phyloP scores from a whole-genome alignment of 78 protist species.

The Guillardia theta region DNA sequence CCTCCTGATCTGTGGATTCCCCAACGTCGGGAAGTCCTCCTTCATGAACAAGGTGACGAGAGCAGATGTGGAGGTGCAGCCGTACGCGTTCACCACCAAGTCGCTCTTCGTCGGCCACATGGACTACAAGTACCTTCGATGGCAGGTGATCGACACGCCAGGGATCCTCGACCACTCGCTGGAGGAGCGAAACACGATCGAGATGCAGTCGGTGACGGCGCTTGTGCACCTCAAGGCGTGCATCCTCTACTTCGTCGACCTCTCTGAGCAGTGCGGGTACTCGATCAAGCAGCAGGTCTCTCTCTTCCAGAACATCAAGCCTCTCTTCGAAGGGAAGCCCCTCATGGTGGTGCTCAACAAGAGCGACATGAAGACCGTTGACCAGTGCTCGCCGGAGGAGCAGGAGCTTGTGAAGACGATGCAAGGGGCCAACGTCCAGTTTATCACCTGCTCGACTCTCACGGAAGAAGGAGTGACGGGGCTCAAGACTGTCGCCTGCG shows the following conservation, averaged over 20 bases:
- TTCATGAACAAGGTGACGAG: constrained; percentile 95
- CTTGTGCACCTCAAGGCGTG: constrained; percentile 95
- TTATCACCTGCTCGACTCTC: not conserved
- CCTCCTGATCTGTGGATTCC: constrained; percentile 82
- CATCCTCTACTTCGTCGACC: constrained; percentile 92
- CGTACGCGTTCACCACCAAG: constrained; percentile 99
- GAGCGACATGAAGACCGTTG: constrained; percentile 73
- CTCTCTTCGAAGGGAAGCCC: constrained; percentile 97
- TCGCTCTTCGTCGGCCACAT: constrained; percentile 98
- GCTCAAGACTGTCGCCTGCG: constrained; percentile 80
- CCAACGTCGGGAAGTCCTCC: constrained; percentile 98
- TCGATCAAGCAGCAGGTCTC: constrained; percentile 86
- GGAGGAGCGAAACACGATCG: constrained; percentile 98
- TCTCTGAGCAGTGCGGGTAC: constrained; percentile 94
- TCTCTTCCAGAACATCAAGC: constrained; percentile 89
- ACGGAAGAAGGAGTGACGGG: constrained; percentile 22
- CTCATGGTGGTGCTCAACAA: constrained; percentile 91
- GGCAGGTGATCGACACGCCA: constrained; percentile 99
- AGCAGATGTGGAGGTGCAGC: constrained; percentile 99
- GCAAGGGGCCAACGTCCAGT: not conserved
- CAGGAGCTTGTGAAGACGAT: constrained; percentile 43
- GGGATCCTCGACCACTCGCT: constrained; percentile 98
- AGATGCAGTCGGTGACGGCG: constrained; percentile 99
- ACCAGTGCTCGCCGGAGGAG: constrained; percentile 71
- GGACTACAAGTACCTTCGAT: constrained; percentile 89